Evolutionary conservation across 345 rosid species (phyloP), one percentile per base, ranked within the genome.

Genomic region (Capsella bursapastoris): DNA sequence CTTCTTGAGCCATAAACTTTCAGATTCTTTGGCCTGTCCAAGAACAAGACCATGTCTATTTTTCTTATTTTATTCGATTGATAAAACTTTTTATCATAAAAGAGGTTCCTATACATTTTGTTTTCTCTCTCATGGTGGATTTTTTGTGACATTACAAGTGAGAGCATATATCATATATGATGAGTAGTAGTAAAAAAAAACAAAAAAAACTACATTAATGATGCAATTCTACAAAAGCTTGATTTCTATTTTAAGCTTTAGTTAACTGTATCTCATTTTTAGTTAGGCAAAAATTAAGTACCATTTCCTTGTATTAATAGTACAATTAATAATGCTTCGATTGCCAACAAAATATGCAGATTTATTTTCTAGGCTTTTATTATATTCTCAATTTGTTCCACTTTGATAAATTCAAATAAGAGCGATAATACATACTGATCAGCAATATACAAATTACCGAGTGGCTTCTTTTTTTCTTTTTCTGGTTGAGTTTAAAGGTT

Each of bases 1-100:
- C 67, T 68, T 67, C 67, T 68, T 75, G 79, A 67, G 73, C 79
- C 73, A 67, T 68, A 67, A 67, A 67, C 55, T 66, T 10, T 66
- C 49, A 50, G 78, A 59, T 59, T 57, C 53, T 66, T 67, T 60
- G 73, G 73, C 58, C 38, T 14, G 62, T 49, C 48, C 68, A 59
- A 75, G 68, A 75, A 59, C 56, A 34, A 58, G 48, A 38, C 53
- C 51, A 50, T 28, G 37, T 74, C 28, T 72, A 28, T 64, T 15
- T 43, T 28, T 13, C 29, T 48, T 74, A 34, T 22, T 57, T 32
- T 31, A 25, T 72, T 41, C 38, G 7, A 53, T 34, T 56, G 70
- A 45, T 38, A 9, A 22, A 22, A 22, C 25, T 22, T 22, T 22
- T 22, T 22, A 22, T 22, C 25, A 22, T 22, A 22, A 31, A 63